Evolutionary conservation across 345 rosid species (phyloP).

Genomic region (Pistacia atlantica): DNA sequence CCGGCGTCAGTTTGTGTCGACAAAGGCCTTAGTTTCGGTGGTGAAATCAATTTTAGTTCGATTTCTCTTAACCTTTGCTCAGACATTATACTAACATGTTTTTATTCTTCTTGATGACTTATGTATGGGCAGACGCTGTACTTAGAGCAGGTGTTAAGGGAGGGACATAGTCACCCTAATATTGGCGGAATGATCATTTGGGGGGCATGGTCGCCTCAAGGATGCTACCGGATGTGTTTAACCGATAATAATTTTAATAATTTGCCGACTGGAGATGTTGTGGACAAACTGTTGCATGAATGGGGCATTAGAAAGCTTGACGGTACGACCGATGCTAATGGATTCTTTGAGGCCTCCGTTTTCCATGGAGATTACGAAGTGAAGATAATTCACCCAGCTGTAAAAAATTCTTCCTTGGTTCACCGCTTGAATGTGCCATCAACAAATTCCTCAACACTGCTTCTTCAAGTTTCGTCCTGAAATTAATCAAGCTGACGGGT

Average conservation of each 20-base stretch:
- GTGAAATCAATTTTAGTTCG: too few species aligned
- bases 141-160: constrained; percentile 22
- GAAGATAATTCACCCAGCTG: constrained; percentile 25
- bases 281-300: constrained; percentile 64
- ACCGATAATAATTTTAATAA: constrained; percentile 71
- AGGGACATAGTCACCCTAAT: constrained; percentile 63
- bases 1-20: too few species aligned
- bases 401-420: constrained; percentile 11
- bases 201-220: constrained; percentile 59
- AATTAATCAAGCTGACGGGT: too few species aligned
- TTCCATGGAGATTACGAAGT: constrained; percentile 62
- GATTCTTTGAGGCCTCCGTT: constrained; percentile 57
- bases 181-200: constrained; percentile 67
- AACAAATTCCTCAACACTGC: constrained; percentile 1
- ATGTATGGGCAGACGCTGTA: too few species aligned
- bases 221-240: constrained; percentile 72
- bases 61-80: too few species aligned
- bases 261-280: constrained; percentile 69
- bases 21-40: too few species aligned
- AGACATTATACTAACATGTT: too few species aligned
- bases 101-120: too few species aligned
- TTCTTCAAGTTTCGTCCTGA: constrained; percentile 12
- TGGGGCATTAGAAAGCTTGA: constrained; percentile 39
- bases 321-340: constrained; percentile 47
- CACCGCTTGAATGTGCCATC: constrained; percentile 24